These are phyloP conservation scores for Singerocomus inundabilis DNA, from an alignment of 1,284 basidiomycete species.

Conservation along the genomic window DNA sequence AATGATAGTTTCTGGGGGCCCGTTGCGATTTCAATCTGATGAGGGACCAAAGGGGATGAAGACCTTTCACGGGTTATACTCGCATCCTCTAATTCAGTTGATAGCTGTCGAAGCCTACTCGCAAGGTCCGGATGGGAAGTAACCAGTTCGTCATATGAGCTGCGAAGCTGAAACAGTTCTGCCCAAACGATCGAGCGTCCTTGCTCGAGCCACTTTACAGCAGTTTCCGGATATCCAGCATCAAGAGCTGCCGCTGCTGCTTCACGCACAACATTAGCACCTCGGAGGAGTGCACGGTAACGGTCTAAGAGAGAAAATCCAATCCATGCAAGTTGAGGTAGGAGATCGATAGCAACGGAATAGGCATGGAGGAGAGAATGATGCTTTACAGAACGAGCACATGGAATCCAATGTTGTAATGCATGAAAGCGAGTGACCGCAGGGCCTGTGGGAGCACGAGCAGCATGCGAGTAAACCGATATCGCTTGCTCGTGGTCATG, in stretches of 20 bases:
- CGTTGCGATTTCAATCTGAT: no score
- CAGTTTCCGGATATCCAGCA: constrained; percentile 1
- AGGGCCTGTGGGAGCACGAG: not conserved
- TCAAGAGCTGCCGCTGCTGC: constrained; percentile 5
- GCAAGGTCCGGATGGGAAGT: constrained; percentile 1
- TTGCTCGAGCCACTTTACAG: constrained; percentile 14
- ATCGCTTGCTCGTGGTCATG: constrained; percentile 1
- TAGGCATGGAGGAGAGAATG: constrained; percentile 1
- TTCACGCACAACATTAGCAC: constrained; percentile 2
- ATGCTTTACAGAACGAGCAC: not conserved
- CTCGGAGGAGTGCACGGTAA: constrained; percentile 1
- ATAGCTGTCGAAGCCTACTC: not conserved
- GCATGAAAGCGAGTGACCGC: not conserved
- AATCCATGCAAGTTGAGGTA: constrained; percentile 10
- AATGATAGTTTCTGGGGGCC: no score
- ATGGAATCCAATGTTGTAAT: constrained; percentile 5
- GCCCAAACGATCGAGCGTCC: constrained; percentile 11
- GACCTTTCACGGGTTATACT: not conserved
- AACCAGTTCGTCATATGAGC: not conserved
- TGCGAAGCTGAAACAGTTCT: constrained; percentile 11
- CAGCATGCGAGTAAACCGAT: not conserved
- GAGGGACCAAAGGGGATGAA: no score
- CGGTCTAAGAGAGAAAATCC: constrained; percentile 7
- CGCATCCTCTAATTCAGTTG: not conserved
- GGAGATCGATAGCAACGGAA: constrained; percentile 1